These are phyloP conservation scores for Naganishia randhawae DNA, from an alignment of 768 basidiomycete species.

Conservation along the genomic window DNA sequence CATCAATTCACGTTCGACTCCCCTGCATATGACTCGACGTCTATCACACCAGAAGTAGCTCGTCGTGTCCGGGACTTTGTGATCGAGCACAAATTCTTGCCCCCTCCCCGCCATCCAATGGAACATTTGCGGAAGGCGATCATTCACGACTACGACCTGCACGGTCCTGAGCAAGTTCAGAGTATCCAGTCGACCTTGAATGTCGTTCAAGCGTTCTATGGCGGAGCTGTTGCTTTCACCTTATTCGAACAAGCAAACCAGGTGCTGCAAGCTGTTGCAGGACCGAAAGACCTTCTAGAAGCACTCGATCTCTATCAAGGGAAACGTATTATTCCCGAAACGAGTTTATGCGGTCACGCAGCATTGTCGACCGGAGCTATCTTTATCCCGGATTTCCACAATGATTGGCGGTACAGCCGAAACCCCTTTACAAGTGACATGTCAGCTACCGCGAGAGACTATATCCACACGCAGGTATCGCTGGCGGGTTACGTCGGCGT, in stretches of 20 bases:
- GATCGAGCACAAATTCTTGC: constrained; percentile 31
- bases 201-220: constrained; percentile 33
- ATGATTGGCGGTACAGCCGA: constrained; percentile 8
- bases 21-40: constrained; percentile 25
- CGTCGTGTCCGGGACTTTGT: constrained; percentile 29
- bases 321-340: constrained; percentile 17
- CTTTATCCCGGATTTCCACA: constrained; percentile 13
- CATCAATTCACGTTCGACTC: background rate
- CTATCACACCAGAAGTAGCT: constrained; percentile 25
- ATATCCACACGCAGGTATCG: constrained; percentile 15
- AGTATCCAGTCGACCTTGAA: constrained; percentile 38
- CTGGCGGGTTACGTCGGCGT: background rate
- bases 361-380: background rate
- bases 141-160: constrained; percentile 37
- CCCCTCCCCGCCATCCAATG: constrained; percentile 36
- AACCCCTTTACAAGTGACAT: constrained; percentile 6
- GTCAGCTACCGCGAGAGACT: background rate
- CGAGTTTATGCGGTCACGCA: constrained; percentile 21
- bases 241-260: constrained; percentile 1
- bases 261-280: constrained; percentile 5
- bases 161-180: constrained; percentile 27
- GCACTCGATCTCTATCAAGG: constrained; percentile 5
- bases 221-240: constrained; percentile 22
- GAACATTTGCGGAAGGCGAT: constrained; percentile 29
- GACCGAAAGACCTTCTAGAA: background rate